Base-by-base conservation (phyloP, 768 basidiomycete genomes). In the Rossbeevera mucosa region DNA sequence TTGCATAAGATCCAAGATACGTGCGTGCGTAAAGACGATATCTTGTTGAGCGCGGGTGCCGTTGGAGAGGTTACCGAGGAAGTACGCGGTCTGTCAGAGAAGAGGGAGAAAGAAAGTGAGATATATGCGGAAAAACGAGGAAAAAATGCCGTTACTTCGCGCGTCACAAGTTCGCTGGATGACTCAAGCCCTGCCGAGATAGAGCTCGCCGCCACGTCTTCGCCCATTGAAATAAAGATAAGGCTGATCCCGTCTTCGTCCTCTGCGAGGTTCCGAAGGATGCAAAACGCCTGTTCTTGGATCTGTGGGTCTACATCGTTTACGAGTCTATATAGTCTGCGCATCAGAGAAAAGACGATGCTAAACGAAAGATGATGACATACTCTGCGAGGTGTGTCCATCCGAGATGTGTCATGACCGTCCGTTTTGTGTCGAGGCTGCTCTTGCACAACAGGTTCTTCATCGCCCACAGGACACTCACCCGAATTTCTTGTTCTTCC, bases 391-490 rank as follows among this genome's bases (percentile, higher is more conserved):
- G 68, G 13, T 75, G 70, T 0, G 62, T 60, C 88, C 91, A 94
- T 2, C 82, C 83, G 3, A 96, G 61, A 41, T 74, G 71, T n/a
- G 70, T 68, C 80, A 91, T 88, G 13, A 93, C 79, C 52, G 75
- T 71, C 38, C 71, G 71, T 68, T 91, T 93, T 47, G 80, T 79
- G 40, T 76, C 74, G n/a, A 73, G 69, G 3, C 69, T 71, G 29
- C 83, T 80, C 61, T 84, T 85, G 64, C 79, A 79, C 2, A 91
- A 64, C n/a, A 91, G 64, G 61, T 94, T 96, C 66, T 91, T 92
- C 30, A 94, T 68, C 0, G 86, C 87, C 92, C 93, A 94, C n/a
- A 94, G 63, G 0, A 86, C 81, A 55, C 83, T 91, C 25, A 86
- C 64, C 7, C 81, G 73, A 7, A 93, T 72, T 0, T 76, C 74